Evolutionary conservation across 345 rosid species (phyloP).

Genomic region (Hibiscus mutabilis): DNA sequence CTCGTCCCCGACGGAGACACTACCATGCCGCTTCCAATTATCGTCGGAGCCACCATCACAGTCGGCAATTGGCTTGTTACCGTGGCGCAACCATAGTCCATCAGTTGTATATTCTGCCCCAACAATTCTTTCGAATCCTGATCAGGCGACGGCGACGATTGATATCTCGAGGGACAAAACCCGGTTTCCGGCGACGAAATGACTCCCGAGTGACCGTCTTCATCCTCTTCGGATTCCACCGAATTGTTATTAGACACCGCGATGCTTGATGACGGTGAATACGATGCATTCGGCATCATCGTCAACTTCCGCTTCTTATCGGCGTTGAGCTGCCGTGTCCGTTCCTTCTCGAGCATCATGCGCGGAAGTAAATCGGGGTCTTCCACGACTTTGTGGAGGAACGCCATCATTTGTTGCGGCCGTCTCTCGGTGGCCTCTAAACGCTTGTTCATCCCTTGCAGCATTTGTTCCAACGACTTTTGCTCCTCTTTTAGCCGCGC

Average conservation of each 20-base stretch:
- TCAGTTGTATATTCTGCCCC: neutral
- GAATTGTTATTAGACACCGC: constrained; percentile 35
- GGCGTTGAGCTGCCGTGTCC: constrained; percentile 14
- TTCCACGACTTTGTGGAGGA: constrained; percentile 63
- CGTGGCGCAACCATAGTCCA: constrained; percentile 5
- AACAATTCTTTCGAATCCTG: constrained; percentile 22
- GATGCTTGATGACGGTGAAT: constrained; percentile 28
- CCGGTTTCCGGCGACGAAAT: constrained; percentile 39
- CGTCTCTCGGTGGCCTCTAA: constrained; percentile 78
- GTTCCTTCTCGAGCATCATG: constrained; percentile 56
- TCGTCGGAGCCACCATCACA: constrained; percentile 12
- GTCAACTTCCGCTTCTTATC: constrained; percentile 54
- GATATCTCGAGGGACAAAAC: constrained; percentile 13
- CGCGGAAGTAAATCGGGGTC: constrained; percentile 76
- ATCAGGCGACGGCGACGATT: constrained; percentile 35
- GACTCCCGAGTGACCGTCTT: constrained; percentile 29
- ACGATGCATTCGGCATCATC: constrained; percentile 23
- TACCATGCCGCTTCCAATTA: constrained; percentile 15
- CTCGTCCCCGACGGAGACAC: constrained; percentile 16
- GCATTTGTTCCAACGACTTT: constrained; percentile 45
- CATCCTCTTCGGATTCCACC: constrained; percentile 49
- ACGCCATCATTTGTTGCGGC: constrained; percentile 91
- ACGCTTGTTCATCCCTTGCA: constrained; percentile 61
- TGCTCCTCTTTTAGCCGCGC: constrained; percentile 73
- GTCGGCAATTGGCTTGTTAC: constrained; percentile 2